Percentiles rank a stretch among this genome's conserved stretches.
Evolutionary conservation across 352 stramenopile genomes (phyloP).

Genomic region (Phytophthora boehmeriae): DNA sequence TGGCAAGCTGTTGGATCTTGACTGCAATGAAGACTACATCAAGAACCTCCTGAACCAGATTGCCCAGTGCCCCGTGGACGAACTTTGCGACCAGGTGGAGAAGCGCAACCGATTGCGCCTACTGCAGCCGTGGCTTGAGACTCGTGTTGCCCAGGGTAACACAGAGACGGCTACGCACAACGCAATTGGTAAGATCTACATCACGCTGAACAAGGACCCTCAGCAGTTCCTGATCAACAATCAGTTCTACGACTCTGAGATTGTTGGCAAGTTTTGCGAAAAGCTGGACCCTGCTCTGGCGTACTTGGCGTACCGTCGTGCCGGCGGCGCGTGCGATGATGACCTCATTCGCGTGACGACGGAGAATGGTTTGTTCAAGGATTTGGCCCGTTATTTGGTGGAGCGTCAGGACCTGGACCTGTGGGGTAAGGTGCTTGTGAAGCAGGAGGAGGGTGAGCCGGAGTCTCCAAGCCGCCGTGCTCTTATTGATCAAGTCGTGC

Average conservation of each 20-base stretch:
- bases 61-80: constrained; percentile 94
- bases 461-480: constrained; percentile 93
- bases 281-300: constrained; percentile 99
- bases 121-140: constrained; percentile 99
- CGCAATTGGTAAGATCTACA: constrained; percentile 99
- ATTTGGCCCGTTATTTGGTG: constrained; percentile 99
- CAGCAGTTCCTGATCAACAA: constrained; percentile 99
- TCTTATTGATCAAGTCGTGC: constrained; percentile 99
- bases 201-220: constrained; percentile 99
- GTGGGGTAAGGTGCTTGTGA: constrained; percentile 96
- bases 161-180: constrained; percentile 99
- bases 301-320: constrained; percentile 99
- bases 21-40: constrained; percentile 99
- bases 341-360: constrained; percentile 99
- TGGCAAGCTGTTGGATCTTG: constrained; percentile 98
- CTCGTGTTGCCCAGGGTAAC: constrained; percentile 98
- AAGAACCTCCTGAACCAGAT: constrained; percentile 99
- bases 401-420: constrained; percentile 99
- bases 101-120: constrained; percentile 99
- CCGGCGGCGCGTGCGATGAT: constrained; percentile 98
- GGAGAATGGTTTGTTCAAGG: constrained; percentile 99
- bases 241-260: constrained; percentile 99
- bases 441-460: constrained; percentile 91
- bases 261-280: constrained; percentile 99
- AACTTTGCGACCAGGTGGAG: constrained; percentile 99